Base-by-base conservation (phyloP, 75 land plant species). In the Chamaecyparis obtusa region DNA sequence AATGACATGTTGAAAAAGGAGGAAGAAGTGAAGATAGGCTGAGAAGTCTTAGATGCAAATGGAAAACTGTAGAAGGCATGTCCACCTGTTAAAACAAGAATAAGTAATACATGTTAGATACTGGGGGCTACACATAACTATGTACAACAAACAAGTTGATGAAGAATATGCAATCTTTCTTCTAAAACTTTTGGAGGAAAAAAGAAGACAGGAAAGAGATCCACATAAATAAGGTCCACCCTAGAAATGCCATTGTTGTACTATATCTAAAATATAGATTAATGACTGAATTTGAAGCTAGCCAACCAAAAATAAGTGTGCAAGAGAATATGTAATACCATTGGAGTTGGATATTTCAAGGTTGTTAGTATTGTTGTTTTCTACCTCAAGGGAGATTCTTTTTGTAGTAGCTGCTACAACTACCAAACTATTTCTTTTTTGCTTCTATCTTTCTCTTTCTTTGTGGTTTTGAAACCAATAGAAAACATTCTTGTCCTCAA, bases 401-500 rank as follows among this genome's bases (percentile, higher is more conserved):
- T 81, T 39, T 16, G 86, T 37, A 4, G 39, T 35, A 9, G 76
- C 79, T 60, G 81, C 46, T 48, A 35, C 35, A 41, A 71, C 86
- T 77, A 74, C 82, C 24, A 90, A 83, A 74, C 90, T 88, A 54
- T 84, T 87, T 5, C 93, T 90, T 85, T 91, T 91, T 89, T 91
- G 92, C 89, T 89, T 89, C 87, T 91, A 93, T 44, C 94, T 87
- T 85, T 91, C 95, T n/a, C 96, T 83, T 15, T 95, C 96, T 74
- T 93, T 93, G 86, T 90, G 94, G 87, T 95, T 95, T 84, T 93
- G 96, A 81, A 95, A 95, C 96, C 96, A 95, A 85, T 93, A 94
- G 80, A 94, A 94, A 83, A 94, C 94, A 72, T 94, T 94, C 87
- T 91, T 91, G 41, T 92, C 96, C 88, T 95, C 95, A 60, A 95